Base-by-base conservation (phyloP, 176 grass and related monocot species). In the Oropetium thomaeum region DNA sequence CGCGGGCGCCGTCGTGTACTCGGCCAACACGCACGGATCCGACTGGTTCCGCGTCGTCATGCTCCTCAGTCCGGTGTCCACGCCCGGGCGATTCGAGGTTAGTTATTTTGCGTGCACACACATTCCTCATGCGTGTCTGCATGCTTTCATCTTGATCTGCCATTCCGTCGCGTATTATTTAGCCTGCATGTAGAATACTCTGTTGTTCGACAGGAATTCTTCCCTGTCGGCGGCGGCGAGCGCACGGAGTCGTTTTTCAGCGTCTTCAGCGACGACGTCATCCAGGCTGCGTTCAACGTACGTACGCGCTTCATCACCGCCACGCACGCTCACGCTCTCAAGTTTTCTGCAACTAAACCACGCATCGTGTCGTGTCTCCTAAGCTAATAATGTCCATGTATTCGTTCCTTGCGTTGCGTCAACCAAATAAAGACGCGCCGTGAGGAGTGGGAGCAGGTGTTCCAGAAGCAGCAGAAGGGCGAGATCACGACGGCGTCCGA, bases 221-320 rank as follows among this genome's bases (percentile, higher is more conserved):
- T 63, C 70, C 84, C 67, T 1, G 66, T 84, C 8, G 88, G 90
- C 3, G 88, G 90, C 3, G 89, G 84, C 33, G 48, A 82, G 10
- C 67, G 40, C 2, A 80, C 83, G 10, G 49, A 89, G 59, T 86
- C 85, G 0, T 93, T 89, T 62, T 89, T 83, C 64, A 74, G 73
- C 41, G 87, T 78, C 37, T 97, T 93, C 59, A 97, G 90, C 70
- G 67, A 90, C 40, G 84, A 92, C 22, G 85, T 93, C 10, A 51
- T 93, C 8, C 84, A 85, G 82, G 90, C 85, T 22, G 83, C 90
- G 43, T 97, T 97, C 69, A 89, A 97, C 47, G 90, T 93, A 97
- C 47, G 90, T 93, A 48, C 3, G 82, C 2, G 3, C 2, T 53
- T 52, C 14, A 41, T 41, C 30, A 11, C n/a, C n/a, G n/a, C n/a